A percentile compares a stretch with the other conserved stretches of the same genome.
These are phyloP conservation scores for Yamadazyma atlantica DNA, from an alignment of 1,139 yeast genomes.

Conservation along the genomic window DNA sequence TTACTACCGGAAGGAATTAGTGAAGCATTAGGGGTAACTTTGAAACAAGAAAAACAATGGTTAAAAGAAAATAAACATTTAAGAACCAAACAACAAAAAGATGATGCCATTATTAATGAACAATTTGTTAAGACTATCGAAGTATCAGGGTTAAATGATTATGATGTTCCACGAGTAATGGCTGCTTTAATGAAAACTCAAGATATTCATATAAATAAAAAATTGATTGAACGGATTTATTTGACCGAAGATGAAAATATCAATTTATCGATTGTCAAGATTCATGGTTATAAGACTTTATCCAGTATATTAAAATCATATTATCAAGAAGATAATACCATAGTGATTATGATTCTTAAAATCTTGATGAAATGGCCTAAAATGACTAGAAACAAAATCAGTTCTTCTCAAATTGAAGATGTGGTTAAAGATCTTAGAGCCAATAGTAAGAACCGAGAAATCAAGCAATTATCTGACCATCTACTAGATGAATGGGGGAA, in stretches of 20 bases:
- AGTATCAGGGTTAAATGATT: slow-evolving; percentile 50
- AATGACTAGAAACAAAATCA: slow-evolving; percentile 76
- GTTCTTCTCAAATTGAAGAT: slow-evolving; percentile 74
- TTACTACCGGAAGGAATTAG: slow-evolving; percentile 79
- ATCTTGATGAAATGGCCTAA: slow-evolving; percentile 76
- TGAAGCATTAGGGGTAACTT: slow-evolving; percentile 81
- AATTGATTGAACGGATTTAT: slow-evolving; percentile 66
- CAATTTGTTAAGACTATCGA: slow-evolving; percentile 63
- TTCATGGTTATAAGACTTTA: slow-evolving; percentile 87
- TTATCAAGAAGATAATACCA: slow-evolving; percentile 30
- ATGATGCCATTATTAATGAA: slow-evolving; percentile 60
- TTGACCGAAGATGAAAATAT: slow-evolving; percentile 55
- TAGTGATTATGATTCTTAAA: slow-evolving; percentile 49
- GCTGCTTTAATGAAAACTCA: slow-evolving; percentile 78
- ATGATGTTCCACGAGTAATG: slow-evolving; percentile 76
- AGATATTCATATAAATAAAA: slow-evolving; percentile 63
- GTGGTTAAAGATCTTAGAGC: slow-evolving; percentile 49
- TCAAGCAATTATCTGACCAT: slow-evolving; percentile 36
- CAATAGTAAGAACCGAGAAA: slow-evolving; percentile 27
- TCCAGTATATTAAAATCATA: slow-evolving; percentile 55
- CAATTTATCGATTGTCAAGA: slow-evolving; percentile 60
- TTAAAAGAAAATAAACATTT: slow-evolving; percentile 56
- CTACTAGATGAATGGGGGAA: slow-evolving; percentile 70
- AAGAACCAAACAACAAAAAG: slow-evolving; percentile 48
- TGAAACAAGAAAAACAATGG: slow-evolving; percentile 62